Evolutionary conservation across 345 rosid species (phyloP).

Genomic region (Eucalyptus tenuipes): DNA sequence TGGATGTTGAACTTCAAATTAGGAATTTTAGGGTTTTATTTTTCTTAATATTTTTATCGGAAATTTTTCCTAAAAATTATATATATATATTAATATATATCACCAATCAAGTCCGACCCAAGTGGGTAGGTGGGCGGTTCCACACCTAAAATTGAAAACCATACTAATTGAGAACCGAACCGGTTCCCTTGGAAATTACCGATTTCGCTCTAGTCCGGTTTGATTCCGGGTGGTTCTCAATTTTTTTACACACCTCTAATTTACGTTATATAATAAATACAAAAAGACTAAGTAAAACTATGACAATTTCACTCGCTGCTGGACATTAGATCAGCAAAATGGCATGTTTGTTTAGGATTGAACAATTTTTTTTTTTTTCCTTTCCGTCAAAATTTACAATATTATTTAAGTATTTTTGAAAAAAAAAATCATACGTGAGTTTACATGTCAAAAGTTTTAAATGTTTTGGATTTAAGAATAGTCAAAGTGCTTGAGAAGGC

Average conservation of each 20-base stretch:
- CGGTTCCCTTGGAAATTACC: too few species aligned
- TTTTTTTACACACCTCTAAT: rapidly evolving
- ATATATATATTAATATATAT: too few species aligned
- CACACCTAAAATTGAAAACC: rapidly evolving
- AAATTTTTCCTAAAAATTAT: too few species aligned
- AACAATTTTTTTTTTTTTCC: not conserved
- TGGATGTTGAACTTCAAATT: rapidly evolving
- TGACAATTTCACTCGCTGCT: not conserved
- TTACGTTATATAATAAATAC: not conserved
- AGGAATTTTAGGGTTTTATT: too few species aligned
- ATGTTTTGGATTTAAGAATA: not conserved
- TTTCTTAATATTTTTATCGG: too few species aligned
- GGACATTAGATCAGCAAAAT: not conserved
- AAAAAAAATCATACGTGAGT: not conserved
- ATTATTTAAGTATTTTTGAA: not conserved
- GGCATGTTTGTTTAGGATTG: not conserved
- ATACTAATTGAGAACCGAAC: rapidly evolving
- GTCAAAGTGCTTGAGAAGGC: not conserved
- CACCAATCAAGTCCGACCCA: too few species aligned
- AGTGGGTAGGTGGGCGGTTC: rapidly evolving
- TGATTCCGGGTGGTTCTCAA: rapidly evolving
- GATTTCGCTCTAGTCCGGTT: rapidly evolving
- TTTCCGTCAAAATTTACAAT: not conserved
- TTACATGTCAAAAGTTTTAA: not conserved
- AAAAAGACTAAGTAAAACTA: not conserved